Conservation (phyloP, 2,329 filamentous ascomycete genomes). For the Paecilomyces variotii region DNA sequence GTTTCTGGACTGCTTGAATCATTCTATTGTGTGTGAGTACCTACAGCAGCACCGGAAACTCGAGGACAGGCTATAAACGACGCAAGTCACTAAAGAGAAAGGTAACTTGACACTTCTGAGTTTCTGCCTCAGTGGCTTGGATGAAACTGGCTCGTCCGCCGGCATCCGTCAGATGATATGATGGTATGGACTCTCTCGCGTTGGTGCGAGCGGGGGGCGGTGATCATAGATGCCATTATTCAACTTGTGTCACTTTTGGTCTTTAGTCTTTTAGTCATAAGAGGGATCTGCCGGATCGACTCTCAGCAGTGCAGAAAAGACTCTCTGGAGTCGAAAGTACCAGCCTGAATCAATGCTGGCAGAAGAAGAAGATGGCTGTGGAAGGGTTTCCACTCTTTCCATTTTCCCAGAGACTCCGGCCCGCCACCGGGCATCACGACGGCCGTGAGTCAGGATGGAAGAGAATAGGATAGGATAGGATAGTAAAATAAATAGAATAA, state of each 20-base stretch:
- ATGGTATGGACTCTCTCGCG: not conserved
- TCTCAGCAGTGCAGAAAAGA: not conserved
- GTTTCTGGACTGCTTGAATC: too few species aligned
- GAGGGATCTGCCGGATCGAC: not conserved
- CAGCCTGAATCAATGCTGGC: not conserved
- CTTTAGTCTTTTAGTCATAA: too few species aligned
- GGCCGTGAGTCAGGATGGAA: not conserved
- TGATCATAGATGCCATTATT: not conserved
- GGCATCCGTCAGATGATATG: not conserved
- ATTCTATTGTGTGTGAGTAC: too few species aligned
- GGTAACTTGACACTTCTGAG: not conserved
- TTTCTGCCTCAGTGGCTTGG: not conserved
- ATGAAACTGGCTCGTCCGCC: not conserved
- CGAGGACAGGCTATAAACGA: too few species aligned
- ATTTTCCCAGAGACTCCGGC: not conserved
- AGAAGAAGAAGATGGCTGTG: not conserved
- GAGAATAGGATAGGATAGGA: not conserved
- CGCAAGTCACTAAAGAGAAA: not conserved
- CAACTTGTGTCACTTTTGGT: not conserved
- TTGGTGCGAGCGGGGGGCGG: not conserved
- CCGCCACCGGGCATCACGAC: not conserved
- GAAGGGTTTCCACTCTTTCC: not conserved
- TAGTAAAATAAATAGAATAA: not conserved
- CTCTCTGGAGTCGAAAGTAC: not conserved
- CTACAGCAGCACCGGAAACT: too few species aligned